These are phyloP conservation scores for Butyriboletus pseudospeciosus DNA, from an alignment of 1,284 basidiomycete species.

Conservation along the genomic window DNA sequence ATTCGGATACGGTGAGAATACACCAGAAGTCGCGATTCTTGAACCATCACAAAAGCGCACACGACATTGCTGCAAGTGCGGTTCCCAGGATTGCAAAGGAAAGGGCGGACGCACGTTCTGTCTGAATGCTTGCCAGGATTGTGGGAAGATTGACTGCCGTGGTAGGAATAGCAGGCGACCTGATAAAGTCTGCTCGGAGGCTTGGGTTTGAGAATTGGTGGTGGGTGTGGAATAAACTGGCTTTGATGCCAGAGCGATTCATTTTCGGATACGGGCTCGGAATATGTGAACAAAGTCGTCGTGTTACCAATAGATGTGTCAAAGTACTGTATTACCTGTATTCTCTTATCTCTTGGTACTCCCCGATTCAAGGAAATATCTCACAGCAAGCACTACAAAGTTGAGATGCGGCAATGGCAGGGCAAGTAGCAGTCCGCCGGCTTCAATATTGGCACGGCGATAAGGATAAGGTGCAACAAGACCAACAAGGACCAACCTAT, in stretches of 20 bases:
- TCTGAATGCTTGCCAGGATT: slow-evolving; percentile 67
- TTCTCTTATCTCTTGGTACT: neutral
- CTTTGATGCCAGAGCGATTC: neutral
- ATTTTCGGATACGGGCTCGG: neutral
- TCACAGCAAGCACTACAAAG: neutral
- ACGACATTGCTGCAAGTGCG: slow-evolving; percentile 64
- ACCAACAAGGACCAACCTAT: neutral
- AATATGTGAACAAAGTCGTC: slow-evolving; percentile 12
- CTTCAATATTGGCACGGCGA: neutral
- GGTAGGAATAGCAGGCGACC: slow-evolving; percentile 69
- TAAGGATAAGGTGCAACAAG: neutral
- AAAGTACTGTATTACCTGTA: slow-evolving; percentile 4
- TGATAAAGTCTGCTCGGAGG: slow-evolving; percentile 63
- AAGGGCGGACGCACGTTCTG: slow-evolving; percentile 69
- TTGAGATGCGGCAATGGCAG: neutral
- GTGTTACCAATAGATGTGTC: slow-evolving; percentile 7
- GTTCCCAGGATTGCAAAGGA: slow-evolving; percentile 70
- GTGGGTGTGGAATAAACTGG: neutral
- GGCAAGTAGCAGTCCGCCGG: neutral
- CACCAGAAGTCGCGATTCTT: slow-evolving; percentile 30
- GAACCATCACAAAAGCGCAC: slow-evolving; percentile 44
- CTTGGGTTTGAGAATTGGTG: slow-evolving; percentile 39
- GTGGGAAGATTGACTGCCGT: slow-evolving; percentile 65
- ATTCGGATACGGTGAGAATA: slow-evolving; percentile 28
- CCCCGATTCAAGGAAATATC: neutral